phyloP scores from a whole-genome alignment of 2,329 filamentous ascomycete species.

The Daldinia eschscholtzii region DNA sequence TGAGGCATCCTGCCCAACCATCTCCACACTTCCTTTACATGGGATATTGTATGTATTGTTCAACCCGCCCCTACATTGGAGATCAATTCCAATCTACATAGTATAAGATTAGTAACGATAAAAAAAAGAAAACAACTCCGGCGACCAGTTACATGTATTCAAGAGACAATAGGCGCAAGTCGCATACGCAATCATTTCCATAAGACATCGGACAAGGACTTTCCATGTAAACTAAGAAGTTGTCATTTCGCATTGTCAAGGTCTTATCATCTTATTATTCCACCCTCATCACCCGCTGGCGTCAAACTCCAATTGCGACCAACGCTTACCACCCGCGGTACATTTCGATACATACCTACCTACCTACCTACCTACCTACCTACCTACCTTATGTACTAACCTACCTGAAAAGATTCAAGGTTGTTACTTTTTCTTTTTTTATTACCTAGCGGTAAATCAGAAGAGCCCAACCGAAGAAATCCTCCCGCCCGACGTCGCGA shows the following conservation, averaged over 20 bases:
- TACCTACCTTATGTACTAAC: background rate
- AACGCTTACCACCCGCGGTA: conserved; percentile 2
- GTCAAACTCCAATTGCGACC: conserved; percentile 7
- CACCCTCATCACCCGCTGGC: background rate
- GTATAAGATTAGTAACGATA: conserved; percentile 2
- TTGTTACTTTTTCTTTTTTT: background rate
- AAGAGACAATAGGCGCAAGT: background rate
- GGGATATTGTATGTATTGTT: background rate
- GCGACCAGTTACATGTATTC: background rate
- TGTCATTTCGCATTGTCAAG: background rate
- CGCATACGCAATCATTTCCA: conserved; percentile 2
- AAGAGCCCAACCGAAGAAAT: conserved; percentile 41
- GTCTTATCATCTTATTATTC: conserved; percentile 1
- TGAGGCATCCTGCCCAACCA: conserved; percentile 9
- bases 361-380: too few relatives aligned
- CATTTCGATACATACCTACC: conserved; percentile 9
- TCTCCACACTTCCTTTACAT: conserved; percentile 1
- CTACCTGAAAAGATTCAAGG: background rate
- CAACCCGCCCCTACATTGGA: background rate
- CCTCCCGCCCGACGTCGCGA: conserved; percentile 41
- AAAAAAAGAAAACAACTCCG: background rate
- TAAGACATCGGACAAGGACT: background rate
- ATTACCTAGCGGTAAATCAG: conserved; percentile 17
- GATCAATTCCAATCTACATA: conserved; percentile 4
- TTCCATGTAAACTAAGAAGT: background rate